phyloP scores from a whole-genome alignment of 176 grass and related monocot genomes.

The Oryza officinalis region DNA sequence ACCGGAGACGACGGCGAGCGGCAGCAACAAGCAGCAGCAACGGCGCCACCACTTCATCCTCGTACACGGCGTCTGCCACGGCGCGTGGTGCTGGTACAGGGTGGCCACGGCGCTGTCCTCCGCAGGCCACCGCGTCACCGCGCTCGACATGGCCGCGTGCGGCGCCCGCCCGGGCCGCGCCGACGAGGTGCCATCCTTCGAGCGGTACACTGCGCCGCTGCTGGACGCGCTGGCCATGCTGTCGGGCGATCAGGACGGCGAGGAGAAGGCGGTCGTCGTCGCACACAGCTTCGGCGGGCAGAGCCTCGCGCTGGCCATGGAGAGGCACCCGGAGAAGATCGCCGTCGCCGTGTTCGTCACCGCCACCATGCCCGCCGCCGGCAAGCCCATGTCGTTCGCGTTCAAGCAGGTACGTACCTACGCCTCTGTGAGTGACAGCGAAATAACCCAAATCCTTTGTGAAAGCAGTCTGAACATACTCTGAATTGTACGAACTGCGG shows the following conservation, averaged over 20 bases:
- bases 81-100: constrained; percentile 72
- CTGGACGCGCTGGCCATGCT: constrained; percentile 7
- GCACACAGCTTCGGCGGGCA: constrained; percentile 52
- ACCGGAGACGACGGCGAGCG: too few relatives aligned
- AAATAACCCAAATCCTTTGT: too few relatives aligned
- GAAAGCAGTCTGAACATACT: too few relatives aligned
- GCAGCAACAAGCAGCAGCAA: too few relatives aligned
- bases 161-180: constrained; percentile 2
- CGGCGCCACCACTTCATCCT: too few relatives aligned
- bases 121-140: constrained; percentile 34
- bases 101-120: not conserved
- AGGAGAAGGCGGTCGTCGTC: constrained; percentile 44
- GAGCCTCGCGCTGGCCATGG: constrained; percentile 38
- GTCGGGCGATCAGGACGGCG: not conserved
- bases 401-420: constrained; percentile 20
- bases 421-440: too few relatives aligned
- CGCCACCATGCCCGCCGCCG: not conserved
- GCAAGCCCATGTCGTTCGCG: not conserved
- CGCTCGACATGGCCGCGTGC: constrained; percentile 44
- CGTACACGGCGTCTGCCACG: constrained; percentile 12
- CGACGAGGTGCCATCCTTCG: constrained; percentile 37
- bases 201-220: constrained; percentile 37
- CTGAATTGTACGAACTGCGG: not conserved
- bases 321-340: too few relatives aligned
- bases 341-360: constrained; percentile 44